phyloP scores from a whole-genome alignment of 192 early-diverging fungal species.

The Coemansia sp. region DNA sequence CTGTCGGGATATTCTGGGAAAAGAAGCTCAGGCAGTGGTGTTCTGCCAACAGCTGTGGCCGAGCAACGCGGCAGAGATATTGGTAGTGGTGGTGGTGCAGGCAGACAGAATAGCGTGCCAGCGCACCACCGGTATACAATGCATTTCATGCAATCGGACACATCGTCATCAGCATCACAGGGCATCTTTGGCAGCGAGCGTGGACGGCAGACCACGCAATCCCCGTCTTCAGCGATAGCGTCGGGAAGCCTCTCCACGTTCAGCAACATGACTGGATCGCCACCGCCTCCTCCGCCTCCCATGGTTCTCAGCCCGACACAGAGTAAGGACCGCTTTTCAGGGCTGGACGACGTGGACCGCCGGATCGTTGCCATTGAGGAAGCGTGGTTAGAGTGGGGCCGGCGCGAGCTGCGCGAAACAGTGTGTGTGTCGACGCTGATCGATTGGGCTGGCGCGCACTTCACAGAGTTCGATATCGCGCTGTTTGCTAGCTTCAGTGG shows the following conservation, averaged over 20 bases:
- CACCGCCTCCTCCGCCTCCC: neutral
- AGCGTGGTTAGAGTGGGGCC: conserved; percentile 49
- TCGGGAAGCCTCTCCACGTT: conserved; percentile 19
- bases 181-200: conserved; percentile 14
- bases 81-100: too few species aligned
- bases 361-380: conserved; percentile 21
- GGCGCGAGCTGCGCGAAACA: conserved; percentile 39
- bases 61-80: conserved; percentile 9
- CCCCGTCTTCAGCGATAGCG: conserved; percentile 11
- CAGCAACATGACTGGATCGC: conserved; percentile 4
- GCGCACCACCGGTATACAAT: conserved; percentile 40
- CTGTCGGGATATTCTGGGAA: conserved; percentile 15
- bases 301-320: neutral
- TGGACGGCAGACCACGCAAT: conserved; percentile 13
- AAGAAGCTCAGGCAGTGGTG: neutral
- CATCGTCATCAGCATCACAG: neutral
- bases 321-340: conserved; percentile 18
- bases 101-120: conserved; percentile 15
- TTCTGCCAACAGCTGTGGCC: neutral
- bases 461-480: conserved; percentile 52
- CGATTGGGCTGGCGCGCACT: conserved; percentile 54
- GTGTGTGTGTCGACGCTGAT: conserved; percentile 39
- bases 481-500: conserved; percentile 50
- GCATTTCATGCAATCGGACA: conserved; percentile 26
- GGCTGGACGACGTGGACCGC: conserved; percentile 18